Conservation (phyloP, 2,329 filamentous ascomycete species). For the Cercospora brassicicola region DNA sequence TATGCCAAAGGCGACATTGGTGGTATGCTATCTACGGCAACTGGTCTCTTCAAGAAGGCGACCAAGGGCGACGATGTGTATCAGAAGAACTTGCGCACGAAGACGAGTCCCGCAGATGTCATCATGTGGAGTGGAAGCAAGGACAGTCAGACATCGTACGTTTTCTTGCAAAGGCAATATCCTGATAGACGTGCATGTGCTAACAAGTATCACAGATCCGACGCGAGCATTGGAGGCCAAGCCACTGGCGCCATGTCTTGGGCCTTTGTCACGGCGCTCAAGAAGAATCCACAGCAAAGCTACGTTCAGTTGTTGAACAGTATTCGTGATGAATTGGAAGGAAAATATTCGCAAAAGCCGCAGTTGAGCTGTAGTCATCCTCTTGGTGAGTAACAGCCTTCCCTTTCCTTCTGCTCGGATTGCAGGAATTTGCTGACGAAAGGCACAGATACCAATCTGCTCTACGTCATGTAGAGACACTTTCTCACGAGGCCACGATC, state of each 20-base stretch:
- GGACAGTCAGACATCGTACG: constrained; percentile 88
- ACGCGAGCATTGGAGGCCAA: constrained; percentile 82
- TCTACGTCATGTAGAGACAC: constrained; percentile 47
- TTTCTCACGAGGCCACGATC: not conserved
- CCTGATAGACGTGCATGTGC: constrained; percentile 2
- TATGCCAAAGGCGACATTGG: constrained; percentile 83
- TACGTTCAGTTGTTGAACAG: constrained; percentile 95
- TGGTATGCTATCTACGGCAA: constrained; percentile 76
- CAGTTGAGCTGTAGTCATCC: constrained; percentile 96
- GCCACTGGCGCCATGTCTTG: constrained; percentile 98
- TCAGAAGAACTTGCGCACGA: constrained; percentile 78
- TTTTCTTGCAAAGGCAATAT: constrained; percentile 38
- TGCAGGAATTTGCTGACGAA: constrained; percentile 18
- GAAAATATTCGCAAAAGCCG: constrained; percentile 90
- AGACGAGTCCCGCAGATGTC: constrained; percentile 92
- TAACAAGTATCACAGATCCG: constrained; percentile 61
- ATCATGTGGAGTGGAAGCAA: constrained; percentile 98
- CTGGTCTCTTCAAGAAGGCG: constrained; percentile 84
- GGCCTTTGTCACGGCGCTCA: constrained; percentile 88
- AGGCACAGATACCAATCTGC: constrained; percentile 43
- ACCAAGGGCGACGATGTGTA: constrained; percentile 75
- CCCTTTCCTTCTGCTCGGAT: not conserved
- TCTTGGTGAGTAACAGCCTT: constrained; percentile 65
- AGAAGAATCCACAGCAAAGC: constrained; percentile 91
- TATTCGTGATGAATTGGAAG: constrained; percentile 82